Conservation (phyloP, 768 basidiomycete species). For the Cubamyces sp. region DNA sequence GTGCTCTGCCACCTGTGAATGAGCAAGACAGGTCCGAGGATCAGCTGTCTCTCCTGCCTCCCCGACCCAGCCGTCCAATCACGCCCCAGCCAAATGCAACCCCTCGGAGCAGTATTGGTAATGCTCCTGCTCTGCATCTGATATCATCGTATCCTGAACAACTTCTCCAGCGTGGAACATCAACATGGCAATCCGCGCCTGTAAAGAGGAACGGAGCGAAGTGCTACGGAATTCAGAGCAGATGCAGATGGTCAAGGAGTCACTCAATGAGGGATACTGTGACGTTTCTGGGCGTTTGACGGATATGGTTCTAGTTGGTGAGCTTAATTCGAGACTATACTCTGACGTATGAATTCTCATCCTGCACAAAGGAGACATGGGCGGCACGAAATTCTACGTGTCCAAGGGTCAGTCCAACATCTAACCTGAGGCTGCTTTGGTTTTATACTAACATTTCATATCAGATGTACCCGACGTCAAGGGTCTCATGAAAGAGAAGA, state of each 20-base stretch:
- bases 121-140: conserved; percentile 11
- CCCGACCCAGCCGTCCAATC: conserved; percentile 16
- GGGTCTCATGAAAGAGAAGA: conserved; percentile 54
- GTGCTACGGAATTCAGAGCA: conserved; percentile 65
- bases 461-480: conserved; percentile 61
- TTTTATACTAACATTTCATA: background rate
- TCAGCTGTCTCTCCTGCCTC: conserved; percentile 12
- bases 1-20: conserved; percentile 1
- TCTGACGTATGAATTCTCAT: background rate
- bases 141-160: background rate
- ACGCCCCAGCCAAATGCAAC: conserved; percentile 38
- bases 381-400: conserved; percentile 62
- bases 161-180: conserved; percentile 59
- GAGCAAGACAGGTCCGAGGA: background rate
- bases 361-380: conserved; percentile 55
- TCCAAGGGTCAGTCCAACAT: conserved; percentile 53
- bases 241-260: conserved; percentile 75
- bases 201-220: conserved; percentile 66
- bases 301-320: conserved; percentile 66
- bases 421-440: background rate
- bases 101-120: conserved; percentile 49
- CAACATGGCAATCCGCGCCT: conserved; percentile 72
- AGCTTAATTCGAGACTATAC: conserved; percentile 9
- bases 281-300: conserved; percentile 69
- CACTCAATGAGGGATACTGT: conserved; percentile 81